phyloP scores from a whole-genome alignment of 352 stramenopile species.

The Pythium brassicae region DNA sequence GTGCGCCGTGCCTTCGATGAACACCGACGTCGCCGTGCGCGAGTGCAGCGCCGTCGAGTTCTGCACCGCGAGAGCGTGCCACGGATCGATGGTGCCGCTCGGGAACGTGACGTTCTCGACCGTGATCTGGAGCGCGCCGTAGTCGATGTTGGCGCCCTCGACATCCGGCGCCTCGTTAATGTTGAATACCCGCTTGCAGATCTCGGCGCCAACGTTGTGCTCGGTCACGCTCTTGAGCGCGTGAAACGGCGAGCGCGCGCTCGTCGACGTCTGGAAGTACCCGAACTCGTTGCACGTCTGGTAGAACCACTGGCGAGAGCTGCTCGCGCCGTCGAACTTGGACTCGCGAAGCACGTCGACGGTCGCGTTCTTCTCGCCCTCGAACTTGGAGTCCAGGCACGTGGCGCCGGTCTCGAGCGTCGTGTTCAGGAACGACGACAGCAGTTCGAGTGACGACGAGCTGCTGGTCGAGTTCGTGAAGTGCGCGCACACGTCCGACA shows the following conservation, averaged over 20 bases:
- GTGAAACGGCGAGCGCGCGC: conserved; percentile 53
- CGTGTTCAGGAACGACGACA: conserved; percentile 55
- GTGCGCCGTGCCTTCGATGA: conserved; percentile 79
- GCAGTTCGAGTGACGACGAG: conserved; percentile 26
- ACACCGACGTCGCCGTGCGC: conserved; percentile 48
- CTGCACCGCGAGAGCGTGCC: conserved; percentile 75
- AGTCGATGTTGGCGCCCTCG: conserved; percentile 62
- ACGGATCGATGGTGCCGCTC: conserved; percentile 82
- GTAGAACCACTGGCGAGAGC: conserved; percentile 80
- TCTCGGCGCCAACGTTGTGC: conserved; percentile 60
- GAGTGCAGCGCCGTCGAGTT: conserved; percentile 62
- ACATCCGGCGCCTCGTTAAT: conserved; percentile 59
- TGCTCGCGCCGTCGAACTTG: conserved; percentile 66
- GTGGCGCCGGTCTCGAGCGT: conserved; percentile 32
- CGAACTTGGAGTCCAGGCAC: conserved; percentile 79
- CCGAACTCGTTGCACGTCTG: conserved; percentile 90
- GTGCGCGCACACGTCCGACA: conserved; percentile 59
- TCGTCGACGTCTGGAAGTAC: conserved; percentile 81
- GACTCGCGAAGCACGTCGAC: conserved; percentile 58
- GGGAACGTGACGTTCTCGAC: conserved; percentile 79
- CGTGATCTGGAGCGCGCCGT: conserved; percentile 70
- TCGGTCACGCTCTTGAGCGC: conserved; percentile 65
- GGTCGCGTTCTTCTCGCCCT: conserved; percentile 57
- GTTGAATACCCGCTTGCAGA: conserved; percentile 83
- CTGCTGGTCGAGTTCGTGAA: conserved; percentile 31